Evolutionary conservation across 108 stramenopile species (phyloP), one percentile per base, ranked within the genome.

Genomic region (Discostella pseudostelligera): DNA sequence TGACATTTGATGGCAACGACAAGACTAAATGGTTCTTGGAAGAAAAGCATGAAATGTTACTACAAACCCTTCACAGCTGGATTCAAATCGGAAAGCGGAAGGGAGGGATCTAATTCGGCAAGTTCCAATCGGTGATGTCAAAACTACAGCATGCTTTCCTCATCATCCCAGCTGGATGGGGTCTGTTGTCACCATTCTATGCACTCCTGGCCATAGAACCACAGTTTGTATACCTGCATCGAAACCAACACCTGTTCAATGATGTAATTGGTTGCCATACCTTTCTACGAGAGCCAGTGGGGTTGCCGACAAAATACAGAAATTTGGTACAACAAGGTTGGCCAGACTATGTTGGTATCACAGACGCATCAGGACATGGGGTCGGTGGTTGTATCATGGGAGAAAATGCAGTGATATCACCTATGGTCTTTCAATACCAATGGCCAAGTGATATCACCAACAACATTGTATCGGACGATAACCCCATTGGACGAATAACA

Each of bases 321-420:
- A 29, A 56, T 11, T 24, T 65, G 1, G 65, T 65, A n/a, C n/a
- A n/a, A n/a, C 0, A n/a, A 8, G 50, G 65, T 2, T 50, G 50
- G 20, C 65, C 65, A 3, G 48, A 65, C 19, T 55, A 28, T 25
- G 20, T 65, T 45, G 65, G 65, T 0, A 39, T 65, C 21, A 39
- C 44, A 5, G 61, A 62, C 35, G 44, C 61, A 14, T 53, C 78
- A 4, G 66, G 71, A 0, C 25, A 4, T 4, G 73, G 79, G 13
- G 57, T 57, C 8, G 79, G 72, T 5, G 79, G 79, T 21, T 56
- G 64, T 0, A 25, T 65, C 8, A 2, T 65, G 0, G 65, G 65
- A 3, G 51, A 65, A 26, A 0, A 6, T 0, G 22, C 19, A 3
- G 53, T 1, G 4, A 0, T 13, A 1, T 2, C 37, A 6, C 65